Base-by-base conservation (phyloP, 805 yeast genomes). In the Ogataea wickerhamii region DNA sequence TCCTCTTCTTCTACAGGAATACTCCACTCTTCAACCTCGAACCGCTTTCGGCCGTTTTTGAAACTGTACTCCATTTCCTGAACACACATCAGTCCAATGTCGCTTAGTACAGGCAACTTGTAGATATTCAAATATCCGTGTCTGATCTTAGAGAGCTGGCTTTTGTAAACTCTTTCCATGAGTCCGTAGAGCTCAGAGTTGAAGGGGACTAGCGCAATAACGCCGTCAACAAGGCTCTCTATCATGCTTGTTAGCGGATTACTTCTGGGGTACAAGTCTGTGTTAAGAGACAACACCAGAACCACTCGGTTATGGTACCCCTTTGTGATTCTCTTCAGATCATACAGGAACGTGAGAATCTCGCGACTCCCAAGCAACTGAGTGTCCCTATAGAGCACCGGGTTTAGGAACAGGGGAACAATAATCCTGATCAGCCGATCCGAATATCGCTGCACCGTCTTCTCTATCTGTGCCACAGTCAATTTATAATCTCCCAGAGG, bases 11-110 rank as follows among this genome's bases (percentile, higher is more conserved):
- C 96, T 2, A 91, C 95, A 0, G 98, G 98, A 35, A 93, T 93
- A n/a, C 95, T 87, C 95, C 96, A 93, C 53, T 81, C 87, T 48
- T 86, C 91, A 37, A 93, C 82, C 53, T 86, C 96, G 56, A 91
- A 87, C 51, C 74, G 79, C 59, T 79, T 78, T 45, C 84, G 74
- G 11, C 96, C 91, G 48, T 87, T 86, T 55, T 81, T 80, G 64
- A 89, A 91, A 4, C 95, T 87, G 59, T 76, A 82, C 61, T 89
- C 97, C 42, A 84, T 81, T 41, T 70, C 69, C 40, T 78, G 74
- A 1, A 78, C 73, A 47, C 77, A 76, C 96, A 88, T 89, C 50
- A 77, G 69, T 1, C 98, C 98, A 17, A 79, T 59, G 33, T 81
- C 88, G 38, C 87, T 77, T 24, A 87, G 62, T 2, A 75, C 68